These are phyloP conservation scores for Dichotomocladium elegans DNA, from an alignment of 371 early-diverging fungal species.

Conservation along the genomic window DNA sequence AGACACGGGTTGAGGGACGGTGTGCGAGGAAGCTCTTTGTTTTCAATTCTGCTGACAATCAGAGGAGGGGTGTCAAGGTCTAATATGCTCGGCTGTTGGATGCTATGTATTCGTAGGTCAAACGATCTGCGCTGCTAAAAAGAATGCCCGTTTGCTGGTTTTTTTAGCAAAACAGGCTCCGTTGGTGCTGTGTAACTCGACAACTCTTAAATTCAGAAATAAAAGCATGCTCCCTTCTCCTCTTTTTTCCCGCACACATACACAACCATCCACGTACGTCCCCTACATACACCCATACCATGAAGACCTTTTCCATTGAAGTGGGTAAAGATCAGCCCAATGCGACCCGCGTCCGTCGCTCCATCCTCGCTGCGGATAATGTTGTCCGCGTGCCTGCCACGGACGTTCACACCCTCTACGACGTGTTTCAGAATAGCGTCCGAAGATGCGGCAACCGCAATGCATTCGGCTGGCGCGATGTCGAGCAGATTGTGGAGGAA, in stretches of 20 bases:
- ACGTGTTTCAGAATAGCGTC: slow-evolving; percentile 56
- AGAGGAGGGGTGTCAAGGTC: background rate
- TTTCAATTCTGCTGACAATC: slow-evolving; percentile 4
- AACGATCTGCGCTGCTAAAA: too few species aligned
- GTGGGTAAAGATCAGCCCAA: slow-evolving; percentile 17
- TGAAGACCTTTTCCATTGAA: slow-evolving; percentile 15
- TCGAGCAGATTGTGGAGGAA: slow-evolving; percentile 64
- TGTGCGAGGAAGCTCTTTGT: background rate
- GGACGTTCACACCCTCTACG: slow-evolving; percentile 65
- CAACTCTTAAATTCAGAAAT: background rate
- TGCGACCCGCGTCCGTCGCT: slow-evolving; percentile 50
- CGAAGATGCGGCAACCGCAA: slow-evolving; percentile 40
- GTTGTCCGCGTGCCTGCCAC: slow-evolving; percentile 50
- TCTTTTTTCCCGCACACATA: background rate
- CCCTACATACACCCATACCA: background rate
- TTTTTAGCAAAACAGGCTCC: background rate
- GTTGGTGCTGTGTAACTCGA: background rate
- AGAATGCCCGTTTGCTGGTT: background rate
- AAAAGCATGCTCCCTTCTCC: background rate
- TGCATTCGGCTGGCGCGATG: slow-evolving; percentile 66
- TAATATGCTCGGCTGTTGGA: background rate
- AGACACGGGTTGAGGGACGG: background rate
- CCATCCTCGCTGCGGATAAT: slow-evolving; percentile 48
- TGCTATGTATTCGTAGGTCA: background rate
- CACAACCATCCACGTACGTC: too few species aligned